Conservation (phyloP, 306 rosid genomes). For the Inga leiocalycina region DNA sequence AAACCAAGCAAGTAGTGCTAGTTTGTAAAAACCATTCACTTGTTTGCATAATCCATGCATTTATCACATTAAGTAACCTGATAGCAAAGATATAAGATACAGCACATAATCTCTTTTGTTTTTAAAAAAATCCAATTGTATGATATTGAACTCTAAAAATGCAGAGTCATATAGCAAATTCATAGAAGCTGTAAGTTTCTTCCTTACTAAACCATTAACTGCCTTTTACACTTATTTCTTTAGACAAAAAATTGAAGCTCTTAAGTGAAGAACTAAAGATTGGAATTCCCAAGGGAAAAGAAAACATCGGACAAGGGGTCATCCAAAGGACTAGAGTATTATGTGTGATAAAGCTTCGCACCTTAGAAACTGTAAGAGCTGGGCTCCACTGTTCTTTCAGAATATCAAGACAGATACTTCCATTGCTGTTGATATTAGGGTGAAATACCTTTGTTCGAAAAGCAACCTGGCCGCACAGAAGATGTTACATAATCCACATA, state of each 20-base stretch:
- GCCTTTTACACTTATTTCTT: background rate
- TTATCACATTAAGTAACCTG: background rate
- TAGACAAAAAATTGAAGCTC: background rate
- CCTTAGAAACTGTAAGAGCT: slow-evolving; percentile 50
- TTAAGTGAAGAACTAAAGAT: background rate
- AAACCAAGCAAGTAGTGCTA: background rate
- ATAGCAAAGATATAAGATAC: background rate
- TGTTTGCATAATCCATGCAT: background rate
- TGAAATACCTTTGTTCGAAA: slow-evolving; percentile 60
- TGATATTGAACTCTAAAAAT: background rate
- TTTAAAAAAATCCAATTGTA: background rate
- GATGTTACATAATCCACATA: background rate
- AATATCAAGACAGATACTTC: slow-evolving; percentile 60
- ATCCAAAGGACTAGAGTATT: background rate
- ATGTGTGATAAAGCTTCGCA: background rate
- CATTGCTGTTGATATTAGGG: slow-evolving; percentile 64
- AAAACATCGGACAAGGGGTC: background rate
- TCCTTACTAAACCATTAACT: background rate
- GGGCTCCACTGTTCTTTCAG: slow-evolving; percentile 52
- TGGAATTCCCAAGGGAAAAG: background rate
- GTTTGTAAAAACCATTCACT: background rate
- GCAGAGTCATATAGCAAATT: background rate
- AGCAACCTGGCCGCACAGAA: slow-evolving; percentile 47
- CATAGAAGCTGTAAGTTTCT: background rate
- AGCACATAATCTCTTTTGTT: background rate